Evolutionary conservation across 495 filamentous ascomycete genomes (phyloP).

Genomic region (Penicillium longicatenatum): DNA sequence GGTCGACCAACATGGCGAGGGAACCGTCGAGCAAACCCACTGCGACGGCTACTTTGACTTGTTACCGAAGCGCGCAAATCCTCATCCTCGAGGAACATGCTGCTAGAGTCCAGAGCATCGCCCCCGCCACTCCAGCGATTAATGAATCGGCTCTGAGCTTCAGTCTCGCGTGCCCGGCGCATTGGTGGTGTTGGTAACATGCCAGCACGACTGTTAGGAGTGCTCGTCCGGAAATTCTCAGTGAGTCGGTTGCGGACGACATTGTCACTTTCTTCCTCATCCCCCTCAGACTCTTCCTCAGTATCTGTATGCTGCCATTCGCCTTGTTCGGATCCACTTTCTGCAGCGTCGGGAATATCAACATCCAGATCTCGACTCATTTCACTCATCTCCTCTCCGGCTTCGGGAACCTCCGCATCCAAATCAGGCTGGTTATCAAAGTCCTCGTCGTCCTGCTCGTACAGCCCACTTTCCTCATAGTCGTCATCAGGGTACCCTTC

Average conservation of each 20-base stretch:
- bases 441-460: conserved; percentile 36
- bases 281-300: conserved; percentile 63
- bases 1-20: conserved; percentile 41
- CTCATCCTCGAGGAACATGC: conserved; percentile 44
- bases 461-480: conserved; percentile 40
- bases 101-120: conserved; percentile 45
- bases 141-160: conserved; percentile 46
- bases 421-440: conserved; percentile 47
- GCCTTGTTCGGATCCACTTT: conserved; percentile 35
- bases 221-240: conserved; percentile 42
- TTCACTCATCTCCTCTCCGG: conserved; percentile 33
- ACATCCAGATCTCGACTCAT: conserved; percentile 42
- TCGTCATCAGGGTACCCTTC: conserved; percentile 51
- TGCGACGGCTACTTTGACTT: conserved; percentile 43
- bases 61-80: conserved; percentile 45
- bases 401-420: conserved; percentile 46
- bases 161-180: conserved; percentile 36
- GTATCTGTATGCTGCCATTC: conserved; percentile 78
- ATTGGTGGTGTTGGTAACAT: conserved; percentile 31
- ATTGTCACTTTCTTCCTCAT: conserved; percentile 33
- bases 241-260: conserved; percentile 29
- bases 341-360: conserved; percentile 46
- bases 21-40: conserved; percentile 38
- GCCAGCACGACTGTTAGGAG: conserved; percentile 36
- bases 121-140: conserved; percentile 50